phyloP scores from a whole-genome alignment of 257 asterid genomes.

The Craterostigma plantagineum region DNA sequence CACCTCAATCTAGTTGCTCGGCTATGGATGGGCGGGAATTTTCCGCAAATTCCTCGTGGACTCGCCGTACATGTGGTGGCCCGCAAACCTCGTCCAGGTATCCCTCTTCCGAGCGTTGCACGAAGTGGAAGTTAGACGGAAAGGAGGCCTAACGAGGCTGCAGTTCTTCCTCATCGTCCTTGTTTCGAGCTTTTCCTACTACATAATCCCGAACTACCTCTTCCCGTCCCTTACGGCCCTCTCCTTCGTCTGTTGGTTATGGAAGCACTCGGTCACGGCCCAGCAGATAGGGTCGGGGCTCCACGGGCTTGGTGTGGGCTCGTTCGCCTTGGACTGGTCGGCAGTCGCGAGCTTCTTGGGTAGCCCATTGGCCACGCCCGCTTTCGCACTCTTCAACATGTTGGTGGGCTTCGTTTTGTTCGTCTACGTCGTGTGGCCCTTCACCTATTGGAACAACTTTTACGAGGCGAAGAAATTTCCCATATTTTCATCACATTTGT shows the following conservation, averaged over 20 bases:
- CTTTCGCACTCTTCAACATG: slow-evolving; percentile 38
- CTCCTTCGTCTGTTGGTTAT: slow-evolving; percentile 47
- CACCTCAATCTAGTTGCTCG: slow-evolving; percentile 32
- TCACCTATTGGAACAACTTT: slow-evolving; percentile 33
- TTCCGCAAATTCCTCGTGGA: slow-evolving; percentile 40
- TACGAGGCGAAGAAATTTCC: slow-evolving; percentile 36
- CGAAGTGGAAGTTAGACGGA: slow-evolving; percentile 27
- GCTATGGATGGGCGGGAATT: slow-evolving; percentile 63
- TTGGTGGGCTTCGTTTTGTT: slow-evolving; percentile 28
- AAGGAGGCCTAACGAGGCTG: slow-evolving; percentile 45
- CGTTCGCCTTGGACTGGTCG: slow-evolving; percentile 45
- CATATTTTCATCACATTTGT: slow-evolving; percentile 29
- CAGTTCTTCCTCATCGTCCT: slow-evolving; percentile 41
- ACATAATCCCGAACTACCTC: slow-evolving; percentile 35
- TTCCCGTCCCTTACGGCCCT: slow-evolving; percentile 47
- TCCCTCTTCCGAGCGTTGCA: slow-evolving; percentile 56
- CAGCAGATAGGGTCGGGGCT: slow-evolving; percentile 46
- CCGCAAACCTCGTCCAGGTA: slow-evolving; percentile 47
- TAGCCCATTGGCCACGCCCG: slow-evolving; percentile 53
- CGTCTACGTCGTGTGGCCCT: slow-evolving; percentile 23
- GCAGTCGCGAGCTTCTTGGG: slow-evolving; percentile 37
- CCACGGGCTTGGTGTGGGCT: slow-evolving; percentile 40
- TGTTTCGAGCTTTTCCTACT: slow-evolving; percentile 39
- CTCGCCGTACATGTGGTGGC: slow-evolving; percentile 81
- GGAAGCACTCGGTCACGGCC: slow-evolving; percentile 39